Conservation (phyloP, 352 stramenopile species). For the Phytophthora colocasiae region DNA sequence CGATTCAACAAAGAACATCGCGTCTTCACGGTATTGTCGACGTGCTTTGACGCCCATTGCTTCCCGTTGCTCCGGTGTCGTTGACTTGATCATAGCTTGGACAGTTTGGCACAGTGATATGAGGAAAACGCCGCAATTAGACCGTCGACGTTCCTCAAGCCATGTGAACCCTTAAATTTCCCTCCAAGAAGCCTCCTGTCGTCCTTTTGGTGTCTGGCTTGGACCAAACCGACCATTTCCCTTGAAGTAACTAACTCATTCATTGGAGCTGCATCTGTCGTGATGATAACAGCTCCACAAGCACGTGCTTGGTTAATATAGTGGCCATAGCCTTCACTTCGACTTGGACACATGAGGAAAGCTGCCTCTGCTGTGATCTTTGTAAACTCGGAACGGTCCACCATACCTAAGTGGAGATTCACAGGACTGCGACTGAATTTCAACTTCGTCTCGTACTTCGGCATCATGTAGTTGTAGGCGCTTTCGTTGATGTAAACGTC, state of each 20-base stretch:
- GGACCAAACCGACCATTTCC: slow-evolving; percentile 42
- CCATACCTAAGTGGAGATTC: slow-evolving; percentile 32
- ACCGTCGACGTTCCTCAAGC: slow-evolving; percentile 34
- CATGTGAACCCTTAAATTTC: slow-evolving; percentile 18
- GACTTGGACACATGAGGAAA: slow-evolving; percentile 67
- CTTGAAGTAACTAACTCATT: slow-evolving; percentile 56
- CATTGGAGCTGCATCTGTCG: slow-evolving; percentile 62
- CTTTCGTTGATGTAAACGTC: slow-evolving; percentile 41
- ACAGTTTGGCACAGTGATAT: slow-evolving; percentile 47
- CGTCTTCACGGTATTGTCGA: slow-evolving; percentile 58
- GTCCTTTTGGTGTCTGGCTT: slow-evolving; percentile 6
- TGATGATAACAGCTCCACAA: slow-evolving; percentile 52
- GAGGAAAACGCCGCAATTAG: slow-evolving; percentile 43
- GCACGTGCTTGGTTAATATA: slow-evolving; percentile 76
- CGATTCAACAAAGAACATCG: slow-evolving; percentile 52
- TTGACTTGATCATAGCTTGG: slow-evolving; percentile 38
- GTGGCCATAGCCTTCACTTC: slow-evolving; percentile 69
- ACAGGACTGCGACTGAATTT: slow-evolving; percentile 30
- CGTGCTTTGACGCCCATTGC: slow-evolving; percentile 38
- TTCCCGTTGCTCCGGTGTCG: slow-evolving; percentile 29
- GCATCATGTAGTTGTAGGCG: slow-evolving; percentile 32
- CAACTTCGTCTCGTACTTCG: slow-evolving; percentile 19
- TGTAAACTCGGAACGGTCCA: slow-evolving; percentile 43
- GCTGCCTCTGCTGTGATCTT: slow-evolving; percentile 49
- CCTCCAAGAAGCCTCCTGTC: slow-evolving; percentile 27